phyloP scores from a whole-genome alignment of 2,329 filamentous ascomycete genomes.

The Coniochaeta pulveracea region DNA sequence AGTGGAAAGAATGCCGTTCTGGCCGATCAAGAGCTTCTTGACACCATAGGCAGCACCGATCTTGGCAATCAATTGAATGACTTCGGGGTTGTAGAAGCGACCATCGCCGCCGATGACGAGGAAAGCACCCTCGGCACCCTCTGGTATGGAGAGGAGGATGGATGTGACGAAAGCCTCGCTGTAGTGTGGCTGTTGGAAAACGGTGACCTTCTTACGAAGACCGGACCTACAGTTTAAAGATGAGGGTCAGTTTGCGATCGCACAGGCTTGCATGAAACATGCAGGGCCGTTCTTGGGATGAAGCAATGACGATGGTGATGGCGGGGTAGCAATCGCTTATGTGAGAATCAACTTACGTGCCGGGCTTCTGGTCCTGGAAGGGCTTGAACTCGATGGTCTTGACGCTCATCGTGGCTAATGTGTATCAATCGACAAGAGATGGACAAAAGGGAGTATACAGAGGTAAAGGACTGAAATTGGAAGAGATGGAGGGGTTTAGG shows the following conservation, averaged over 20 bases:
- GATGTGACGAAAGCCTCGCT: conserved; percentile 91
- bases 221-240: conserved; percentile 56
- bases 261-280: conserved; percentile 3
- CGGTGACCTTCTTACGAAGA: conserved; percentile 96
- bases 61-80: conserved; percentile 93
- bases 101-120: conserved; percentile 97
- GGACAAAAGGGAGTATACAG: too few relatives aligned
- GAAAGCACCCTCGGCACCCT: conserved; percentile 80
- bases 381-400: conserved; percentile 74
- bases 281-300: too few relatives aligned
- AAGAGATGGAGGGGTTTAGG: conserved; percentile 1
- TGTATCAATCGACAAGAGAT: neutral
- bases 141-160: conserved; percentile 91
- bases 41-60: conserved; percentile 95
- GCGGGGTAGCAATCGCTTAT: conserved; percentile 19
- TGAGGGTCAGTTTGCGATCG: conserved; percentile 5
- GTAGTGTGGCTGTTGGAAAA: conserved; percentile 93
- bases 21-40: conserved; percentile 95
- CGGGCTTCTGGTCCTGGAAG: conserved; percentile 95
- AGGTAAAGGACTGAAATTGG: neutral
- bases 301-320: conserved; percentile 11
- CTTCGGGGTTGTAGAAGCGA: conserved; percentile 93
- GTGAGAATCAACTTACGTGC: conserved; percentile 64
- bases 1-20: conserved; percentile 92
- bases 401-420: conserved; percentile 47